Conservation (phyloP, 2,329 filamentous ascomycete species). For the Pseudopyrenochaeta lycopersici region DNA sequence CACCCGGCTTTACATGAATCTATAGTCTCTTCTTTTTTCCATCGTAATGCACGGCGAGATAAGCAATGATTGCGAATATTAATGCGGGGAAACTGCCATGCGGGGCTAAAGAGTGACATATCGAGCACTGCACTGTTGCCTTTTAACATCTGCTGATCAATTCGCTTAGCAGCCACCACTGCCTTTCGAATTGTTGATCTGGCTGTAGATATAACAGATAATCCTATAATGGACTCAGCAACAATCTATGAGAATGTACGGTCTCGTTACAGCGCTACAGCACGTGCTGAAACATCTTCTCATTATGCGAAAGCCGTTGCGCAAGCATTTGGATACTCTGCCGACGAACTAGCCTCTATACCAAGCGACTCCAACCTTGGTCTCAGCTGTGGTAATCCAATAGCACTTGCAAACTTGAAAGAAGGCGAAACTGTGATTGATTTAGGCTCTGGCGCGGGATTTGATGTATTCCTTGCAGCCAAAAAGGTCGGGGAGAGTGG, state of each 20-base stretch:
- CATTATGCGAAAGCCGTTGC: constrained; percentile 13
- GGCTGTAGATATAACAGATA: too few species aligned
- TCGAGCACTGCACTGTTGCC: not conserved
- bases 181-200: not conserved
- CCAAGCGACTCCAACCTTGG: constrained; percentile 62
- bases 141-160: too few species aligned
- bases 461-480: constrained; percentile 66
- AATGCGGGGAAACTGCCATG: not conserved
- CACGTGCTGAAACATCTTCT: not conserved
- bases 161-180: not conserved
- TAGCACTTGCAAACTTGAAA: constrained; percentile 58
- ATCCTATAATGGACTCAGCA: constrained; percentile 7
- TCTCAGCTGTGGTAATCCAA: constrained; percentile 64
- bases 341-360: constrained; percentile 57
- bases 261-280: constrained; percentile 20
- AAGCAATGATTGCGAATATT: not conserved
- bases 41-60: too few species aligned
- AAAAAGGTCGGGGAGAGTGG: constrained; percentile 60
- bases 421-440: constrained; percentile 67
- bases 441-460: constrained; percentile 66
- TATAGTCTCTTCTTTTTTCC: too few species aligned
- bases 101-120: not conserved
- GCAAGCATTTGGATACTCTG: constrained; percentile 35
- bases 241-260: constrained; percentile 17
- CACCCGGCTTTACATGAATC: too few species aligned